Base-by-base conservation (phyloP, 2,329 filamentous ascomycete genomes). In the Tolypocladium pustulatum region DNA sequence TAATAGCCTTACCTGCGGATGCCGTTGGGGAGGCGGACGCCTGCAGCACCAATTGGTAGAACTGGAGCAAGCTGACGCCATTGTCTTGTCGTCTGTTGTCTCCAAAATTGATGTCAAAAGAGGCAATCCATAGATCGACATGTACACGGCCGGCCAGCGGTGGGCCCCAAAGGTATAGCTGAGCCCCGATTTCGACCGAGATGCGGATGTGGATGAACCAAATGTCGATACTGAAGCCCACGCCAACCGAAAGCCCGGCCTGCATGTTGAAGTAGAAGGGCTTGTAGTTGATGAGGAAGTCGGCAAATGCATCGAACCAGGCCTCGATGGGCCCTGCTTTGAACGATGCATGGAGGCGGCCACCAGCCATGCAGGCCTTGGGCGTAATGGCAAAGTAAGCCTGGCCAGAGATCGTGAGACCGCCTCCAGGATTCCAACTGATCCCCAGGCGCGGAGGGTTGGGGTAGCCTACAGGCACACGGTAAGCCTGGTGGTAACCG, bases 351-450 rank as follows among this genome's bases (percentile, higher is more conserved):
- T 70, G 63, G 0, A 78, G 63, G 0, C 64, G 57, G 0, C 70
- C 75, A 3, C 76, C 76, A 6, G 63, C 75, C 76, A 79, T 79
- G 61, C 69, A 72, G 0, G 59, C 64, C 55, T 76, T 76, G 7
- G 76, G 74, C 0, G 76, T 79, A 34, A 79, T 72, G 36, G 76
- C 76, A 55, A 77, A 78, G 65, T 77, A 79, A 0, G 75, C 72
- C 57, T 76, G 60, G 1, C 76, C 76, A 4, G 61, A 61, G 53
- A 79, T 71, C 1, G 56, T 66, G 30, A 78, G 61, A 0, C 57
- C 60, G 9, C 58, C 57, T 22, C 67, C 67, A 13, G 74, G 60
- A 2, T 57, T 56, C 72, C 74, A 78, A 58, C 60, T 65, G 56
- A 78, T 76, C 9, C 65, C 70, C 0, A 79, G 64, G 0, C 76